A percentile compares a stretch with the other conserved stretches of the same genome.
Conservation (phyloP, 192 early-diverging fungal genomes). For the Helicostylum pulchrum region DNA sequence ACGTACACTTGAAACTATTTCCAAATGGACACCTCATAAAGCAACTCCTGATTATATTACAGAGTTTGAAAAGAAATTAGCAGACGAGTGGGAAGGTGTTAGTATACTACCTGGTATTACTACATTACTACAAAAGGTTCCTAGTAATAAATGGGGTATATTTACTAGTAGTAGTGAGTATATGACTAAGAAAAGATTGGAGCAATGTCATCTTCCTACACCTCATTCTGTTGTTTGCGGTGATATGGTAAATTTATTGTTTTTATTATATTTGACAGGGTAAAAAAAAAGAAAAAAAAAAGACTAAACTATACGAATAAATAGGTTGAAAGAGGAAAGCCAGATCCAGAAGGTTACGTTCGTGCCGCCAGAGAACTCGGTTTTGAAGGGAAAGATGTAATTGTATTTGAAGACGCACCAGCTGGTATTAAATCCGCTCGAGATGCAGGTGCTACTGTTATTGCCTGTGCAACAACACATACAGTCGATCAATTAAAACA, state of each 20-base stretch:
- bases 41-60: slow-evolving; percentile 23
- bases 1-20: slow-evolving; percentile 46
- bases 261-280: background rate
- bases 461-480: slow-evolving; percentile 44
- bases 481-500: slow-evolving; percentile 36
- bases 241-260: background rate
- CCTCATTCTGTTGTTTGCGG: slow-evolving; percentile 32
- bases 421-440: slow-evolving; percentile 43
- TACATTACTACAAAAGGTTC: slow-evolving; percentile 32
- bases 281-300: background rate
- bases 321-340: slow-evolving; percentile 13
- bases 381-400: slow-evolving; percentile 34
- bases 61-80: slow-evolving; percentile 23
- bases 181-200: slow-evolving; percentile 41
- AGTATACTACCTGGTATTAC: slow-evolving; percentile 43
- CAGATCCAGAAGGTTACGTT: slow-evolving; percentile 37
- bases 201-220: slow-evolving; percentile 38
- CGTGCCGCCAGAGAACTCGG: slow-evolving; percentile 34
- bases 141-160: slow-evolving; percentile 35
- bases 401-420: slow-evolving; percentile 55
- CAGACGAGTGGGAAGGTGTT: slow-evolving; percentile 40
- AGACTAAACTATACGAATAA: background rate
- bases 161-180: slow-evolving; percentile 41
- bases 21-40: slow-evolving; percentile 37
- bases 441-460: slow-evolving; percentile 36